Evolutionary conservation across 2,329 filamentous ascomycete genomes (phyloP).

Genomic region (Triangularia setosa): DNA sequence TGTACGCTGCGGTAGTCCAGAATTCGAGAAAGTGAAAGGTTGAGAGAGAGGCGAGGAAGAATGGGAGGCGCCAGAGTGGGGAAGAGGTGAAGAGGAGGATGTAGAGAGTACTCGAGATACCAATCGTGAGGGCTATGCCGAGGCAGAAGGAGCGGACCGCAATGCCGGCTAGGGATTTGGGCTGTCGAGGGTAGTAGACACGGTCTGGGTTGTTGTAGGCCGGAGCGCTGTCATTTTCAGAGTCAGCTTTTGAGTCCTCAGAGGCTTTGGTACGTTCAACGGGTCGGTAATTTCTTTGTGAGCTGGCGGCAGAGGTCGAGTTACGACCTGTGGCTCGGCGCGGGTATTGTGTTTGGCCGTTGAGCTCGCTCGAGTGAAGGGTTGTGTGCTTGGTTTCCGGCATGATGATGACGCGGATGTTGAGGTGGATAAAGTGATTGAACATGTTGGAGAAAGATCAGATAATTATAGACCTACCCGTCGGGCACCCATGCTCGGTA

Average conservation of each 20-base stretch:
- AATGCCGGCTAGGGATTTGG: constrained; percentile 57
- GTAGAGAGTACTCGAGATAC: constrained; percentile 31
- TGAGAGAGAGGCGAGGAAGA: constrained; percentile 66
- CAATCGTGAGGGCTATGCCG: constrained; percentile 40
- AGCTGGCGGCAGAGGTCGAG: background rate
- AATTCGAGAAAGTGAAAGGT: constrained; percentile 96
- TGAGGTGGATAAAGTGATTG: background rate
- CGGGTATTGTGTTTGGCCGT: background rate
- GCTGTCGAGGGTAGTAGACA: constrained; percentile 41
- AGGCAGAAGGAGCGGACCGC: constrained; percentile 55
- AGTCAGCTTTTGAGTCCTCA: background rate
- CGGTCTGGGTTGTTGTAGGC: constrained; percentile 28
- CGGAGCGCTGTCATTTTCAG: constrained; percentile 9
- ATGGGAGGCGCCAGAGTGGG: constrained; percentile 58
- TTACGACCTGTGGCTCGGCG: constrained; percentile 2
- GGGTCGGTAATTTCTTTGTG: background rate
- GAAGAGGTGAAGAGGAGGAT: constrained; percentile 38
- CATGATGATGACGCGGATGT: constrained; percentile 40
- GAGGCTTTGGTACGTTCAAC: background rate
- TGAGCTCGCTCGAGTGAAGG: background rate
- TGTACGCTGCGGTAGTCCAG: constrained; percentile 81
- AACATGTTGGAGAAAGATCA: background rate
- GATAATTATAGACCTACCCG: constrained; percentile 12
- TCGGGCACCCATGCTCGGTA: constrained; percentile 20
- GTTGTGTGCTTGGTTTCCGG: background rate